Base-by-base conservation (phyloP, 2,329 filamentous ascomycete species). In the Colletotrichum lindemuthianum region DNA sequence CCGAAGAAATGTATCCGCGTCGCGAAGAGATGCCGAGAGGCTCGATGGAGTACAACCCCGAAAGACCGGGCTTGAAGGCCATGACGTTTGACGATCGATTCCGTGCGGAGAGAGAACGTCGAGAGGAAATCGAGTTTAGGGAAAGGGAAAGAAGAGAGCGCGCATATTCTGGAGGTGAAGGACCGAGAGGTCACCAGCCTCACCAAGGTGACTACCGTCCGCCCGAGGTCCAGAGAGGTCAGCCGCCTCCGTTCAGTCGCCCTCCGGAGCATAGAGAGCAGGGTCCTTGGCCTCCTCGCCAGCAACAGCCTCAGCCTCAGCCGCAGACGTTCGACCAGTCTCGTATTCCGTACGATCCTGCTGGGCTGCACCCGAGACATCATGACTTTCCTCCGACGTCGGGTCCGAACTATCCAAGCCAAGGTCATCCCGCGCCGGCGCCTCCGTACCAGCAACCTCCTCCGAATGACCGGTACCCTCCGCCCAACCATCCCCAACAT, bases 21-120 rank as follows among this genome's bases (percentile, higher is more conserved):
- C 78, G 82, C 48, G 85, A 87, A 32, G 84, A 87, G 32, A 71
- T 77, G 53, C 72, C 33, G 56, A 72, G 52, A 60, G 66, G 68
- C 44, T 77, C 68, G 55, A 69, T 77, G 51, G 85, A 87, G 57
- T 87, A 87, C 70, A 84, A 85, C 65, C 79, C 80, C 0, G 86
- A 88, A 49, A 79, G 83, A 56, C 76, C 78, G 11, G 76, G 78
- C 2, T 69, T 81, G 12, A 81, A 84, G 51, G 72, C 76, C 4
- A 75, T 75, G 55, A 72, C 74, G 2, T 86, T 84, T 68, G 86
- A 89, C 60, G 85, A 87, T 16, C 82, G 84, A 47, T 87, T 81
- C 59, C 78, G 83, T 60, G 74, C 78, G 12, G 84, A 84, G 58
- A 77, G 79, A 48, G 84, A 85, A 52, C 77, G 81, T 34, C 77